Base-by-base conservation (phyloP, 140 eudicot genomes). In the Oenanthe javanica region DNA sequence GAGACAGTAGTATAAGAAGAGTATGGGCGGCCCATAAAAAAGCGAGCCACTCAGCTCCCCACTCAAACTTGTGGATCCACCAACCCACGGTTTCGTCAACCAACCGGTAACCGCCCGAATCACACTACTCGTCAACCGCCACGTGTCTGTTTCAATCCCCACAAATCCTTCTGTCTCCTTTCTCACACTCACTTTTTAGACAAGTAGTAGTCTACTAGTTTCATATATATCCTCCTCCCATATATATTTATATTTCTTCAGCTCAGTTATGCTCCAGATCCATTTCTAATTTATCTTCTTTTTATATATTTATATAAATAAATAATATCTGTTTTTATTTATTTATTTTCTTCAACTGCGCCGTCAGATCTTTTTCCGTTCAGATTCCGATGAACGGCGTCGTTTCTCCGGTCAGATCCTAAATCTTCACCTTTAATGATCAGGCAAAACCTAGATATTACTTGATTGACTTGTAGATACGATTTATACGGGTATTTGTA, bases 321-420 rank as follows among this genome's bases (percentile, higher is more conserved):
- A 49, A 49, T 49, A 49, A 11, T 50, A 0, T 50, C 55, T 14
- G 1, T 14, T 51, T 59, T 6, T 59, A 61, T 61, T 2, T 61
- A 9, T 61, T 42, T 42, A 7, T n/a, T 61, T 8, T 8, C 36
- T 61, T n/a, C 13, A 5, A 9, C 14, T 23, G 14, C 69, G 69
- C 69, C 69, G 69, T n/a, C 69, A 9, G 36, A 0, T 61, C 9
- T 11, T 12, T 50, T 15, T 3, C 55, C 55, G 55, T 0, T 59
- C 67, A 21, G 67, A 59, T 19, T 59, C 67, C 67, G 67, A 61
- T 61, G 14, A 61, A 21, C 69, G 69, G 69, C 69, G 69, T n/a
- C 74, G 46, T 69, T 69, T 63, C 14, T n/a, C 14, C 38, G 38
- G 31, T 63, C 27, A 63, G 27, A 6, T 25, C n/a, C 38, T 63